Percentiles rank a stretch among this genome's conserved stretches.
These are phyloP conservation scores for Phialocephala sp. DNA, from an alignment of 2,329 filamentous ascomycete species.

Conservation along the genomic window DNA sequence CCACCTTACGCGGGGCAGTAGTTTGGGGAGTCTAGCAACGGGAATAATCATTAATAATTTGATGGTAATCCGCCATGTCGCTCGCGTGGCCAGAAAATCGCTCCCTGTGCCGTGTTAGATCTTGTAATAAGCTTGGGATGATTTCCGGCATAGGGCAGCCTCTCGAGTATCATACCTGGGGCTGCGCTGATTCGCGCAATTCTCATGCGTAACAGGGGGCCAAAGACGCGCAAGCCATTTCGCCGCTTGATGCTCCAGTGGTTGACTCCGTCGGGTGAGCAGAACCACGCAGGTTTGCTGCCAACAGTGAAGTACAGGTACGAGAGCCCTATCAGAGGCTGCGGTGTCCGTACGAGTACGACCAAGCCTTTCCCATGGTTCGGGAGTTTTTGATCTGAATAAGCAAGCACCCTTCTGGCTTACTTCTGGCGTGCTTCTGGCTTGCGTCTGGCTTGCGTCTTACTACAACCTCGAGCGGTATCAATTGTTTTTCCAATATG, in stretches of 20 bases:
- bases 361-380: neutral
- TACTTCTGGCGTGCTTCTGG: neutral
- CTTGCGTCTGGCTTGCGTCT: slow-evolving; percentile 2
- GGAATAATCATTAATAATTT: neutral
- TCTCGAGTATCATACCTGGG: neutral
- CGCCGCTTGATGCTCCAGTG: neutral
- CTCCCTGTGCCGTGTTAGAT: no score
- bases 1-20: neutral
- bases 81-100: no score
- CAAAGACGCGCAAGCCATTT: slow-evolving; percentile 4
- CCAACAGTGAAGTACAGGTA: no score
- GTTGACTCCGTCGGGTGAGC: slow-evolving; percentile 1
- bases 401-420: neutral
- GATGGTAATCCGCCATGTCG: no score
- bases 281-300: neutral
- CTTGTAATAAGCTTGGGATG: no score
- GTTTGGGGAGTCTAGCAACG: neutral
- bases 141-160: no score
- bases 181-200: neutral
- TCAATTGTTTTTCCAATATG: neutral
- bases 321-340: no score
- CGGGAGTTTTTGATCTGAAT: slow-evolving; percentile 1
- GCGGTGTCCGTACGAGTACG: neutral
- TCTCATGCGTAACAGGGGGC: neutral
- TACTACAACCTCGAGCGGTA: neutral